Base-by-base conservation (phyloP, 768 basidiomycete genomes). In the Lactifluus volemus region DNA sequence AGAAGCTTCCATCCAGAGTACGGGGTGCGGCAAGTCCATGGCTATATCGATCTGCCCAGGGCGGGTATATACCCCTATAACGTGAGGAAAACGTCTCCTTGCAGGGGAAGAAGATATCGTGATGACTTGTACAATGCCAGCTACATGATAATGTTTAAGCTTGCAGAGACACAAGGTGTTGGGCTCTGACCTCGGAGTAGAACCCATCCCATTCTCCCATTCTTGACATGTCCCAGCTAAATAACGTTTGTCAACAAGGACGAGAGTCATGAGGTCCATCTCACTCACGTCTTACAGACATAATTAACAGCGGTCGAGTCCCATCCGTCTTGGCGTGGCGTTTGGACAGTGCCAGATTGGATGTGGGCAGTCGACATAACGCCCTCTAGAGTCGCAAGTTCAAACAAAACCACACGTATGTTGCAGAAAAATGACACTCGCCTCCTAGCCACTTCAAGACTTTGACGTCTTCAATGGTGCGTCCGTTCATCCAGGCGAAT, bases 1-100 rank as follows among this genome's bases (percentile, higher is more conserved):
- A 5, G 78, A 81, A 14, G 85, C 81, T 63, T 84, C 79, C 61
- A 83, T 77, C 84, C 85, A 85, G 69, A 84, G 82, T 7, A 76
- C 75, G 15, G 71, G 73, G 64, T 85, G 82, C 0, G 85, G 85
- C 15, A 79, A 71, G 64, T 80, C 81, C 76, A 83, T 79, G 12
- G 78, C 74, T 6, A 80, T 67, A 65, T 75, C 75, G 49, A 80
- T 71, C 10, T 71, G 67, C 53, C 72, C 73, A 30, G 75, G 67
- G 62, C 71, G 69, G 21, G 74, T 61, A 68, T 78, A 78, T 21
- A 81, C 74, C 44, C 78, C 78, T 52, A 86, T 82, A 58, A 86
- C 68, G 42, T 72, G 67, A 0, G 84, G 82, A 4, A 85, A 2
- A 81, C 73, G 15, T 70, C 69, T 19, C 83, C 84, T 67, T 84